Conservation (phyloP, 2,329 filamentous ascomycete genomes). For the Lecanicillium sp. region DNA sequence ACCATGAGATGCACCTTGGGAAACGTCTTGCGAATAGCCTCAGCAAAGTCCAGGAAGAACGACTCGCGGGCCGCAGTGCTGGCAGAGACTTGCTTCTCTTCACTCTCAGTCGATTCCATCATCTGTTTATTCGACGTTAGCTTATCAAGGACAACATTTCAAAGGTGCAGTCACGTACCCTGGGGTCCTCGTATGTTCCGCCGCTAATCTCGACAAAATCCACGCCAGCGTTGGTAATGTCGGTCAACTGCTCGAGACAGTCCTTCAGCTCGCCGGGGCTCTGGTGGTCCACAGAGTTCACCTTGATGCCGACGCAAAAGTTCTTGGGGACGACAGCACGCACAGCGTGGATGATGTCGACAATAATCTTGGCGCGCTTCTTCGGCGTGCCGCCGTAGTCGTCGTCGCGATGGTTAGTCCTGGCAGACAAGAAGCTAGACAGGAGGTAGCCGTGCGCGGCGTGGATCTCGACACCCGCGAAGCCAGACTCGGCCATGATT, state of each 20-base stretch:
- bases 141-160: slow-evolving; percentile 7
- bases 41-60: slow-evolving; percentile 62
- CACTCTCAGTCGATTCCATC: slow-evolving; percentile 10
- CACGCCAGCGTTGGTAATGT: slow-evolving; percentile 42
- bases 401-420: slow-evolving; percentile 47
- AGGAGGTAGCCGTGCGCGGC: slow-evolving; percentile 53
- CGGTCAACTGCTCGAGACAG: slow-evolving; percentile 51
- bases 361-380: slow-evolving; percentile 43
- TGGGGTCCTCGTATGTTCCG: slow-evolving; percentile 51
- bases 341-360: slow-evolving; percentile 43
- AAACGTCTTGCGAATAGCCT: slow-evolving; percentile 40
- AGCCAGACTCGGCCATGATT: slow-evolving; percentile 39
- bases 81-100: slow-evolving; percentile 25
- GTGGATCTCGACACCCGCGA: slow-evolving; percentile 41
- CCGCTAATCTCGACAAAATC: slow-evolving; percentile 67
- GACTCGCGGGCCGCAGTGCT: slow-evolving; percentile 53
- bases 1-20: slow-evolving; percentile 46
- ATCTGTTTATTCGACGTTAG: neutral
- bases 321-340: slow-evolving; percentile 28
- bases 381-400: slow-evolving; percentile 47
- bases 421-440: slow-evolving; percentile 47
- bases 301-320: slow-evolving; percentile 48
- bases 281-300: slow-evolving; percentile 54
- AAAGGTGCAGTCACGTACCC: slow-evolving; percentile 26
- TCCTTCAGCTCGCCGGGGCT: slow-evolving; percentile 39